Conservation (phyloP, 805 yeast species). For the Lipomyces sp. region DNA sequence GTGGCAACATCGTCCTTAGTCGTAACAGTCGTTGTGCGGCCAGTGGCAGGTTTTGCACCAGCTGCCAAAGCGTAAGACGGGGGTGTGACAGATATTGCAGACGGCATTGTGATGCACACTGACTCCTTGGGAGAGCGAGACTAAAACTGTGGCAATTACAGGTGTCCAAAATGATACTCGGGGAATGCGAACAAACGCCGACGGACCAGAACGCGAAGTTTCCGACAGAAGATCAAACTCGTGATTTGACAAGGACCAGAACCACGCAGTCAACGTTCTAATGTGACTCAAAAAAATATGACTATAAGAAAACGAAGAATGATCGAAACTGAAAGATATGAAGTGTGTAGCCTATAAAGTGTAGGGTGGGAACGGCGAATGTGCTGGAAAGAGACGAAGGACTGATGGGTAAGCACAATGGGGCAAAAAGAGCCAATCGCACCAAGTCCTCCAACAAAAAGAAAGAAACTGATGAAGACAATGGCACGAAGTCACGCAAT, state of each 20-base stretch:
- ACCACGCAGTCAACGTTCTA: constrained; percentile 13
- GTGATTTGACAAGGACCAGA: constrained; percentile 19
- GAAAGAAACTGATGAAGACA: background rate
- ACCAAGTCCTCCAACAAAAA: constrained; percentile 8
- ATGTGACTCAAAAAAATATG: background rate
- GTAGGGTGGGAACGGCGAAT: background rate
- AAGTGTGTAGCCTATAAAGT: background rate
- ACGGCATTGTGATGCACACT: constrained; percentile 19
- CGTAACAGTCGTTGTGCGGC: constrained; percentile 33
- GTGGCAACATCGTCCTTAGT: constrained; percentile 24
- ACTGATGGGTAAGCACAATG: constrained; percentile 1
- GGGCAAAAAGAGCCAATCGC: constrained; percentile 11
- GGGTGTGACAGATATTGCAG: constrained; percentile 25
- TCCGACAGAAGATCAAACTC: constrained; percentile 20
- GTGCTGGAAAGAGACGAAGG: background rate
- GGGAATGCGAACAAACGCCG: constrained; percentile 6
- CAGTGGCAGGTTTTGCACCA: constrained; percentile 39
- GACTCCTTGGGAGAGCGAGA: background rate
- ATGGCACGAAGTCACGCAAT: constrained; percentile 11
- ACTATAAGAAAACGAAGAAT: constrained; percentile 8
- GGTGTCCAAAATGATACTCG: background rate
- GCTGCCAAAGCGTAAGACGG: constrained; percentile 38
- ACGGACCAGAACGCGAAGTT: constrained; percentile 15
- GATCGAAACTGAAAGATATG: background rate
- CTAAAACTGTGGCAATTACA: background rate